Conservation (phyloP, 1,139 yeast genomes). For the Suhomyces panamericanus region DNA sequence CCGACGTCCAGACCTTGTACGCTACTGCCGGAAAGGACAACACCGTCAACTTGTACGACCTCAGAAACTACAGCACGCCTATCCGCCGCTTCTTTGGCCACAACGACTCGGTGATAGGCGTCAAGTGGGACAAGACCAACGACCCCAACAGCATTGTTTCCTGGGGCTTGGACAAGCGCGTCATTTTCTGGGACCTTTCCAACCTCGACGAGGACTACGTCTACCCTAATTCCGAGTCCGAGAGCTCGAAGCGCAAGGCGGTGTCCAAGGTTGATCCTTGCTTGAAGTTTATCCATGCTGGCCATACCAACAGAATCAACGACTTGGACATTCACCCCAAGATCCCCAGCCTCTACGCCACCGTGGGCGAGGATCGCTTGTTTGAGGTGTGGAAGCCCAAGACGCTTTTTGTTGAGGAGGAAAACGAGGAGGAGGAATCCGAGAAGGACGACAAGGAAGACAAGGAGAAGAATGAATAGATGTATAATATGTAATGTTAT, state of each 20-base stretch:
- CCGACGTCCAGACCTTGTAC: constrained; percentile 42
- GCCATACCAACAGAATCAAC: constrained; percentile 55
- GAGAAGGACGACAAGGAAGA: constrained; percentile 31
- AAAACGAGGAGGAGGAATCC: constrained; percentile 38
- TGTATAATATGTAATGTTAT: constrained; percentile 6
- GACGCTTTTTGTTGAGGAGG: constrained; percentile 41
- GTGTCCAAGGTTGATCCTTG: constrained; percentile 55
- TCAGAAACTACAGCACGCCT: constrained; percentile 49
- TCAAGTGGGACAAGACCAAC: constrained; percentile 37
- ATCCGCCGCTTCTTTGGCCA: constrained; percentile 54
- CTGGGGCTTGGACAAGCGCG: constrained; percentile 52
- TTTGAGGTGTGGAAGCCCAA: constrained; percentile 58
- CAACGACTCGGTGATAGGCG: constrained; percentile 40
- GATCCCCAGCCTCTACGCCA: constrained; percentile 41
- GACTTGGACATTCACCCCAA: constrained; percentile 53
- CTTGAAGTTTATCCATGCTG: constrained; percentile 57
- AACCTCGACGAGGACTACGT: constrained; percentile 46
- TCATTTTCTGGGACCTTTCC: constrained; percentile 52
- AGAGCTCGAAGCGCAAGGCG: constrained; percentile 28
- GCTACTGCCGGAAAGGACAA: constrained; percentile 59
- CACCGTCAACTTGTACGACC: constrained; percentile 49
- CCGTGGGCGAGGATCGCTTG: constrained; percentile 55
- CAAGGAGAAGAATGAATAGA: constrained; percentile 8
- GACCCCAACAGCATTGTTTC: constrained; percentile 44
- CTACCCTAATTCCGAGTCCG: constrained; percentile 31